A percentile compares a stretch with the other conserved stretches of the same genome.
phyloP scores from a whole-genome alignment of 495 filamentous ascomycete genomes.

The Baudoinia panamericana region DNA sequence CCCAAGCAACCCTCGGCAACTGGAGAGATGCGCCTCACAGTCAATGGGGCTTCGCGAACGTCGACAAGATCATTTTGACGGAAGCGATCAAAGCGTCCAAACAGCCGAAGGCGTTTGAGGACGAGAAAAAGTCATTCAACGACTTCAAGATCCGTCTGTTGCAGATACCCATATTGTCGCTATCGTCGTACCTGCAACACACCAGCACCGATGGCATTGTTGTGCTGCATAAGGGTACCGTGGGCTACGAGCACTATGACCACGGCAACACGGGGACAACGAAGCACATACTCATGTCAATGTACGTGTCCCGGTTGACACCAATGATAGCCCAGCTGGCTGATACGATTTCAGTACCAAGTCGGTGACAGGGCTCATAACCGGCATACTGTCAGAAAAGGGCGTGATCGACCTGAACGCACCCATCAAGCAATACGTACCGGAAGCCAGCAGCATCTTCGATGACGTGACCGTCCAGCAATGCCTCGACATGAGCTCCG shows the following conservation, averaged over 20 bases:
- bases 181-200: neutral
- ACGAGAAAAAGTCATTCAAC: neutral
- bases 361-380: constrained; percentile 11
- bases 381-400: constrained; percentile 6
- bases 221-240: constrained; percentile 9
- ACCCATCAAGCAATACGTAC: constrained; percentile 7
- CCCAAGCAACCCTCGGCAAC: constrained; percentile 9
- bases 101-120: neutral
- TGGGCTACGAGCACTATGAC: constrained; percentile 9
- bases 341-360: constrained; percentile 1
- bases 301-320: constrained; percentile 1
- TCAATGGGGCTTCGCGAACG: constrained; percentile 8
- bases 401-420: constrained; percentile 8
- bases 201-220: constrained; percentile 15
- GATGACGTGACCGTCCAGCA: constrained; percentile 11
- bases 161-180: neutral
- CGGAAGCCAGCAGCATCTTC: neutral
- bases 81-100: neutral
- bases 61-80: constrained; percentile 3
- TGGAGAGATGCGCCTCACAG: constrained; percentile 12
- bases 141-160: constrained; percentile 4
- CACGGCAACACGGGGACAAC: constrained; percentile 1
- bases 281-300: constrained; percentile 14
- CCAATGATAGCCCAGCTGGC: neutral
- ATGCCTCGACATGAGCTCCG: constrained; percentile 10